Evolutionary conservation across 2,329 filamentous ascomycete species (phyloP), one percentile per base, ranked within the genome.

Genomic region (Cercospora zeae-maydis): DNA sequence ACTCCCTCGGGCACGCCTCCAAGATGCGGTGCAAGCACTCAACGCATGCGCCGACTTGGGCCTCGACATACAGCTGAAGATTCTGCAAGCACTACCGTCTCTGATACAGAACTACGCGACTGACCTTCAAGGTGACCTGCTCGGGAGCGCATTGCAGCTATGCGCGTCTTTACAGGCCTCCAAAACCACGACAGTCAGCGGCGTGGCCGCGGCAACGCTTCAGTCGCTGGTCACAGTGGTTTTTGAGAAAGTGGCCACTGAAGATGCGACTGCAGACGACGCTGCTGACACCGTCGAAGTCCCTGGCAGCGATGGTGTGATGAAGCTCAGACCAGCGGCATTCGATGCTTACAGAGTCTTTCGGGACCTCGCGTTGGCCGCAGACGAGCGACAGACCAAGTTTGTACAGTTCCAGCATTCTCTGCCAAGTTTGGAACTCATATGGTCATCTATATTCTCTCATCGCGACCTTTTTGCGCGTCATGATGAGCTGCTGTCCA

Each of bases 201-300:
- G 96, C 71, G 98, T 96, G 1, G 95, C 95, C 9, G 92, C 93
- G 27, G 95, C 95, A n/a, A 98, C 95, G 1, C 80, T 99, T 59
- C 93, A 97, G 77, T 95, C 98, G 76, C 84, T 99, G 13, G 88
- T 98, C 7, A 91, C 95, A 33, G 89, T 91, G 0, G 90, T 96
- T 0, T 98, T 97, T 76, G 95, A 98, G 75, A 95, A 96, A 75
- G 92, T 97, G 1, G 85, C 88, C 0, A 80, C 81, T 5, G 92
- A 97, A 79, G 92, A 97, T 74, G 88, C 88, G 89, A 77, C 75
- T 74, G 72, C 70, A 61, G 70, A 88, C 65, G 80, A 84, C 8
- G 82, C 85, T 19, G 55, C 66, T 13, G 79, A 83, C 2, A 84
- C 86, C 36, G 88, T 86, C 14, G 88, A 92, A 69, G 87, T 91